Evolutionary conservation across 164 flowering plant genomes (phyloP).

Genomic region (Saururus chinensis): DNA sequence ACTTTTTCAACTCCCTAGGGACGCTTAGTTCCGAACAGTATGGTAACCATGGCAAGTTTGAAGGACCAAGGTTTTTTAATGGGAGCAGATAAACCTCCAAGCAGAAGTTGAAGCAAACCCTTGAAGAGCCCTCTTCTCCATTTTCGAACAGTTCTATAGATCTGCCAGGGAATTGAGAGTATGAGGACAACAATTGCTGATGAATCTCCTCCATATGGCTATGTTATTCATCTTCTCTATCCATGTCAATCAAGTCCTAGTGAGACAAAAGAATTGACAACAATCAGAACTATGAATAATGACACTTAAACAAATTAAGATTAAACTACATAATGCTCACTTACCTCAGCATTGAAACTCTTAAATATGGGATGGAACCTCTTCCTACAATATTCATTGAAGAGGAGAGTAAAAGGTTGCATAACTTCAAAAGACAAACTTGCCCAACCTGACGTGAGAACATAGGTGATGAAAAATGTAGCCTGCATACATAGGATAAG

Average conservation of each 20-base stretch:
- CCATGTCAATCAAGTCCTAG: slow-evolving; percentile 81
- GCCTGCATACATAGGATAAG: slow-evolving; percentile 44
- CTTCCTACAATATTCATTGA: slow-evolving; percentile 74
- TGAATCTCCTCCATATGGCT: slow-evolving; percentile 58
- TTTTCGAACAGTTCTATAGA: slow-evolving; percentile 8
- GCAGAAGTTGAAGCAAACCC: slow-evolving; percentile 16
- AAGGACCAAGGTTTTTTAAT: not conserved
- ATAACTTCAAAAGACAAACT: slow-evolving; percentile 65
- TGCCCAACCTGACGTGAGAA: slow-evolving; percentile 96
- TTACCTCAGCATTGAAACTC: slow-evolving; percentile 53
- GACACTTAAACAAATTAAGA: not conserved
- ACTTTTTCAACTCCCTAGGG: not conserved
- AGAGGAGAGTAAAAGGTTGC: slow-evolving; percentile 65
- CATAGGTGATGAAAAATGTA: slow-evolving; percentile 77
- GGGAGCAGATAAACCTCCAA: slow-evolving; percentile 5
- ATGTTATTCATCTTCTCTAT: slow-evolving; percentile 47
- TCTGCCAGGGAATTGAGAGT: slow-evolving; percentile 30
- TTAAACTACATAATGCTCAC: not conserved
- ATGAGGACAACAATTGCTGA: slow-evolving; percentile 35
- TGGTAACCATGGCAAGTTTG: not conserved
- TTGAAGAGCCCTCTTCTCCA: slow-evolving; percentile 6
- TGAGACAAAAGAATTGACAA: not conserved
- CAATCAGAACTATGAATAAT: not conserved
- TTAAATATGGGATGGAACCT: slow-evolving; percentile 65
- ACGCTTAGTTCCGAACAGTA: too few relatives aligned